These are phyloP conservation scores for Suillus luteus DNA, from an alignment of 768 basidiomycete species.

Conservation along the genomic window DNA sequence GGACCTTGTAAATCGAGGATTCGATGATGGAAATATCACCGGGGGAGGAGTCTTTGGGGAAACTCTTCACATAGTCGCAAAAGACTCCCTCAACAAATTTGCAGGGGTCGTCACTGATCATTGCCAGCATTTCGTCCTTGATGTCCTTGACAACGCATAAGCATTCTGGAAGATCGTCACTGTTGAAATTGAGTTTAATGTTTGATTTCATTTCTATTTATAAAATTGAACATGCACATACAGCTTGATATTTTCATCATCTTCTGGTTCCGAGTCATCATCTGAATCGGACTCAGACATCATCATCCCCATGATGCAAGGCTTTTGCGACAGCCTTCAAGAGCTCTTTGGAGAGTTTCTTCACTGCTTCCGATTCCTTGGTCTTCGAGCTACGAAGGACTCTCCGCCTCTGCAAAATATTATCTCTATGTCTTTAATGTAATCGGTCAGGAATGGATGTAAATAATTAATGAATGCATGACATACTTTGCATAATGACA, in stretches of 20 bases:
- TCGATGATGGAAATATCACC: not conserved
- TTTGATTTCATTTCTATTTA: slow-evolving; percentile 2
- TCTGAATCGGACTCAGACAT: not conserved
- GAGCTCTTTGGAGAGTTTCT: not conserved
- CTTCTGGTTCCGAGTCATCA: not conserved
- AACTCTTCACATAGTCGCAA: not conserved
- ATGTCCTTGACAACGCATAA: not conserved
- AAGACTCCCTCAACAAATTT: not conserved
- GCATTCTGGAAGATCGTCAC: not conserved
- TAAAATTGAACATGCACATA: not conserved
- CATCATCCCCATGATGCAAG: not conserved
- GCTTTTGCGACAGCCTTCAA: not conserved
- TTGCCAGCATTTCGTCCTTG: not conserved
- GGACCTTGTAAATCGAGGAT: not conserved
- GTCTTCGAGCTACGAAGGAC: not conserved
- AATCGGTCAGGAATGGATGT: not conserved
- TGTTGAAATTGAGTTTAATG: not conserved
- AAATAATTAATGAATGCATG: not conserved
- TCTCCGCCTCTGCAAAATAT: not conserved
- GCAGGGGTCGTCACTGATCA: not conserved
- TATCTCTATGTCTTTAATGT: not conserved
- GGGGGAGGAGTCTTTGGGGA: not conserved
- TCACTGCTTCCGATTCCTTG: not conserved
- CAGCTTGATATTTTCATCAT: not conserved
- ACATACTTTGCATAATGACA: slow-evolving; percentile 1